Conservation (phyloP, 352 stramenopile genomes). For the Phytopythium cucurbitacearum region DNA sequence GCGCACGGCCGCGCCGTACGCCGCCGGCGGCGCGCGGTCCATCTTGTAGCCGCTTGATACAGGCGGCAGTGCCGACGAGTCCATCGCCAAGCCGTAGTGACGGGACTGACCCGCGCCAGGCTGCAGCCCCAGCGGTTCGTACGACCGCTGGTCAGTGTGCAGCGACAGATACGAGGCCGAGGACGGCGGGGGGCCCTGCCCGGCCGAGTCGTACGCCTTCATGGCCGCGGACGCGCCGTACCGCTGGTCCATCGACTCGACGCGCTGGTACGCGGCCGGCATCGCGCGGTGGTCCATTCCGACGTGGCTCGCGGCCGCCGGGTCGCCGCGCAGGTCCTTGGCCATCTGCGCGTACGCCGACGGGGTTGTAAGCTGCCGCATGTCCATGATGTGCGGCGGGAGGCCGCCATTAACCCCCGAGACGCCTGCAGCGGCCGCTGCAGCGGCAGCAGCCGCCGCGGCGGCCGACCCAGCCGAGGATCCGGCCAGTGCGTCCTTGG, state of each 20-base stretch:
- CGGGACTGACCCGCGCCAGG: slow-evolving; percentile 19
- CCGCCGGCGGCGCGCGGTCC: slow-evolving; percentile 22
- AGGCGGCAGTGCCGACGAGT: slow-evolving; percentile 35
- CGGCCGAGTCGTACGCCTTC: slow-evolving; percentile 54
- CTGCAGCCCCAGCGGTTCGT: slow-evolving; percentile 66
- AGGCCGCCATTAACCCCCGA: slow-evolving; percentile 7
- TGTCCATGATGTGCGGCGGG: slow-evolving; percentile 76
- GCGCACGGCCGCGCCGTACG: slow-evolving; percentile 11
- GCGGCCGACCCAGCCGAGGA: not conserved
- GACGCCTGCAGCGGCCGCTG: slow-evolving; percentile 1
- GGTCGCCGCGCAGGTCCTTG: slow-evolving; percentile 42
- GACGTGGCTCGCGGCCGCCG: slow-evolving; percentile 16
- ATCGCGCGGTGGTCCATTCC: slow-evolving; percentile 44
- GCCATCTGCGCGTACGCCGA: slow-evolving; percentile 30
- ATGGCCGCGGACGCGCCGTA: slow-evolving; percentile 22
- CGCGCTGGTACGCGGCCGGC: slow-evolving; percentile 44
- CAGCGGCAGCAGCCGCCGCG: not conserved
- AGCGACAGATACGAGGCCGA: slow-evolving; percentile 67
- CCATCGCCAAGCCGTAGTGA: slow-evolving; percentile 51
- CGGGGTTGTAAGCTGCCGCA: slow-evolving; percentile 75
- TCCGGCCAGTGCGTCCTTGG: slow-evolving; percentile 35
- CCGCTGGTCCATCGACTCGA: slow-evolving; percentile 65
- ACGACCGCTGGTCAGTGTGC: slow-evolving; percentile 68
- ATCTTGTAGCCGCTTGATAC: slow-evolving; percentile 59
- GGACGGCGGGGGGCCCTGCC: slow-evolving; percentile 8